phyloP scores from a whole-genome alignment of 805 yeast genomes.

The Candida glaebosa region DNA sequence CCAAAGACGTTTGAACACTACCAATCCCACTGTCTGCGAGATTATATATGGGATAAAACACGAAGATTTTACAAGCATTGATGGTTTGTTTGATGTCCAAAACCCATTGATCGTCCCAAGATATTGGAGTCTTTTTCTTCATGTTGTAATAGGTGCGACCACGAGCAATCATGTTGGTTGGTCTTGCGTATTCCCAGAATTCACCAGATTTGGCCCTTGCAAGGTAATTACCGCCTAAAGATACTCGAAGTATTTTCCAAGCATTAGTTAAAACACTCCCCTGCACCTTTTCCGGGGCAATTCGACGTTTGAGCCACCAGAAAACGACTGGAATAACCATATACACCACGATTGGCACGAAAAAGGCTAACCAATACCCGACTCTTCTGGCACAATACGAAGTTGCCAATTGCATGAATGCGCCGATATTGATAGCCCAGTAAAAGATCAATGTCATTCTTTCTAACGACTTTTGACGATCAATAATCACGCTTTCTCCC shows the following conservation, averaged over 20 bases:
- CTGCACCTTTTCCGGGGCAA: constrained; percentile 31
- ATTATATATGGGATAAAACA: constrained; percentile 36
- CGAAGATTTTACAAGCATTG: constrained; percentile 43
- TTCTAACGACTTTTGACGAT: constrained; percentile 41
- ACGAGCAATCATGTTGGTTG: constrained; percentile 40
- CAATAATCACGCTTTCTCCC: constrained; percentile 65
- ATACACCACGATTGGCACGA: constrained; percentile 39
- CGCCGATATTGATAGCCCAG: constrained; percentile 55
- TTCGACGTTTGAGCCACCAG: constrained; percentile 22
- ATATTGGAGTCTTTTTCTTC: constrained; percentile 30
- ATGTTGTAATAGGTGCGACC: constrained; percentile 34
- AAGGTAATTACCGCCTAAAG: constrained; percentile 42
- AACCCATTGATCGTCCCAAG: constrained; percentile 47
- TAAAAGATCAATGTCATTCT: constrained; percentile 46
- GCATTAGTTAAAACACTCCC: constrained; percentile 48
- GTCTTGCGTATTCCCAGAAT: constrained; percentile 51
- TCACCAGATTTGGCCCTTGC: constrained; percentile 35
- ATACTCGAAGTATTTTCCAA: constrained; percentile 36
- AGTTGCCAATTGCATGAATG: constrained; percentile 51
- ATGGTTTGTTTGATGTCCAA: constrained; percentile 43
- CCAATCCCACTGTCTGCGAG: constrained; percentile 50
- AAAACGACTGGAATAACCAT: constrained; percentile 29
- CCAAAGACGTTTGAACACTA: constrained; percentile 47
- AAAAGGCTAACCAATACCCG: constrained; percentile 55
- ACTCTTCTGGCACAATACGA: constrained; percentile 48